Evolutionary conservation across 352 stramenopile species (phyloP).

Genomic region (Globisporangium okanoganense): DNA sequence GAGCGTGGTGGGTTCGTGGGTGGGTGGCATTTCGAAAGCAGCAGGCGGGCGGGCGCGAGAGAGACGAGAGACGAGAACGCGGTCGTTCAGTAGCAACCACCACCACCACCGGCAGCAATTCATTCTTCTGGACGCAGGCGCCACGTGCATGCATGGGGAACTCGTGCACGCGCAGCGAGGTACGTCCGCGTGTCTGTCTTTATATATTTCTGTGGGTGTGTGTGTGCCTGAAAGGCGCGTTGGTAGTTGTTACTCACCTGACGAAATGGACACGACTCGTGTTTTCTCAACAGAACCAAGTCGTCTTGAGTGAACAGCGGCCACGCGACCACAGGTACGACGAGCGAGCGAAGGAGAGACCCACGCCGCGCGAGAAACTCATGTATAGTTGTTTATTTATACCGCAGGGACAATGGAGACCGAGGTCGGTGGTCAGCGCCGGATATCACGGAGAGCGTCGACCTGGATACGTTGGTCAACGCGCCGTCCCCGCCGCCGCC

Average conservation of each 20-base stretch:
- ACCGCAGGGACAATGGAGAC: conserved; percentile 20
- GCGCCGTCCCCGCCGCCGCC: conserved; percentile 51
- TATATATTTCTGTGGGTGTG: too few relatives aligned
- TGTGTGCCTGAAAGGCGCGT: too few relatives aligned
- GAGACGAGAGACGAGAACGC: conserved; percentile 1
- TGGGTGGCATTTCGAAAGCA: conserved; percentile 12
- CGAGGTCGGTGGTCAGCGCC: conserved; percentile 68
- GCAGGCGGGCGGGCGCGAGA: neutral
- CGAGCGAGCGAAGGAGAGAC: neutral
- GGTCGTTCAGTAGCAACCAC: neutral
- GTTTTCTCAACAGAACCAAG: conserved; percentile 41
- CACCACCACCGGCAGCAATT: neutral
- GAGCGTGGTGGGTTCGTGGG: too few relatives aligned
- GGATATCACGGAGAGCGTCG: conserved; percentile 54
- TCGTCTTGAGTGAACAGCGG: conserved; percentile 53
- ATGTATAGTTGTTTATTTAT: neutral
- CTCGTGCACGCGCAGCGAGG: conserved; percentile 58
- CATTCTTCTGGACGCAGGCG: neutral
- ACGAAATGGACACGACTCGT: neutral
- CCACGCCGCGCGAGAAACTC: neutral
- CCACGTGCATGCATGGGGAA: conserved; percentile 42
- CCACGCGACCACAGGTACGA: conserved; percentile 36
- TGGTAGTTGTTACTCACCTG: neutral
- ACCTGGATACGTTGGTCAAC: conserved; percentile 77
- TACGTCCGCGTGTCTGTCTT: conserved; percentile 13